Evolutionary conservation across 345 rosid species (phyloP).

Genomic region (Moricandia moricandioides): DNA sequence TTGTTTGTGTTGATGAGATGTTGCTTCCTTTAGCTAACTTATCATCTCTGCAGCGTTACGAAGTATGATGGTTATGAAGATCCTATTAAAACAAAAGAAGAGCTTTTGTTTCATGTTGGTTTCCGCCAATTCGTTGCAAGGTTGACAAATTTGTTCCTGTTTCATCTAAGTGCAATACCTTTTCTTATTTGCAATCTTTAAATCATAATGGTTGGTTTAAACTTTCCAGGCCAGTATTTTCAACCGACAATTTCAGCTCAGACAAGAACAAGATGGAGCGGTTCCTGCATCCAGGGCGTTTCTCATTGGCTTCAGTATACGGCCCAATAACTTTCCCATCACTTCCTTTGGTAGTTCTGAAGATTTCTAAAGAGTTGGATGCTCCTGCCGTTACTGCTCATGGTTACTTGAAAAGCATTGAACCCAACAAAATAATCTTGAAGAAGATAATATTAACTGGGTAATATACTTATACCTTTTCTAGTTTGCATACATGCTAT

Average conservation of each 20-base stretch:
- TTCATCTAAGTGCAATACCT: conserved; percentile 1
- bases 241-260: conserved; percentile 66
- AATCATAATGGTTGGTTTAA: neutral
- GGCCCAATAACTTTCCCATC: conserved; percentile 85
- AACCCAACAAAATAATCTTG: conserved; percentile 75
- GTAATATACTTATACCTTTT: conserved; percentile 39
- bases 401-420: conserved; percentile 80
- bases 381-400: conserved; percentile 73
- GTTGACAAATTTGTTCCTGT: conserved; percentile 34
- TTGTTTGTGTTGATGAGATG: conserved; percentile 14
- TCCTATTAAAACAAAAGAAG: conserved; percentile 91
- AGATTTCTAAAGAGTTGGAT: conserved; percentile 45
- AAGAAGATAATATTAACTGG: conserved; percentile 92
- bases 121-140: conserved; percentile 92
- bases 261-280: conserved; percentile 98
- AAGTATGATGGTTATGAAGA: conserved; percentile 70
- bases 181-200: conserved; percentile 9
- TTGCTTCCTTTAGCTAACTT: too few relatives aligned
- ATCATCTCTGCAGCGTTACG: conserved; percentile 55
- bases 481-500: too few relatives aligned
- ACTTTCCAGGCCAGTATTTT: conserved; percentile 77
- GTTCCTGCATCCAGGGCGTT: conserved; percentile 79
- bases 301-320: conserved; percentile 75
- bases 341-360: conserved; percentile 78
- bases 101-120: conserved; percentile 85